Evolutionary conservation across 2,329 filamentous ascomycete genomes (phyloP).

Genomic region (Paraphaeosphaeria sporulosa): DNA sequence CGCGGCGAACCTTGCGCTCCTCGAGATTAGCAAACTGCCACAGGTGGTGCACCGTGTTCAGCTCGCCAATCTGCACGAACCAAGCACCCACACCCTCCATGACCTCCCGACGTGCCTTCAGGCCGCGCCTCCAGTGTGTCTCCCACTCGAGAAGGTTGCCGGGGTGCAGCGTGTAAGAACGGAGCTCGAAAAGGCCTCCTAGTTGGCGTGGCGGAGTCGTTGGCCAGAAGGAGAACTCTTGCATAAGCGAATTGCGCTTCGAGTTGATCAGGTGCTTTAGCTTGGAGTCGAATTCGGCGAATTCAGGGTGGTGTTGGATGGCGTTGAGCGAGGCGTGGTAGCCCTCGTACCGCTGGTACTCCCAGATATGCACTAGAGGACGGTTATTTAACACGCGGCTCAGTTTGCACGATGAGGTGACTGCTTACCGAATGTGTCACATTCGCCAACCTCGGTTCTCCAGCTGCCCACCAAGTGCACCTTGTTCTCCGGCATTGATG

Average conservation of each 20-base stretch:
- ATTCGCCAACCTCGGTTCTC: conserved; percentile 97
- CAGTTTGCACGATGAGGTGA: neutral
- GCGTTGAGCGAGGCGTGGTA: conserved; percentile 91
- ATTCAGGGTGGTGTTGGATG: conserved; percentile 84
- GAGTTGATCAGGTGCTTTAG: conserved; percentile 84
- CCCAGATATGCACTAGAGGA: conserved; percentile 92
- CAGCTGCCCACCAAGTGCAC: conserved; percentile 97
- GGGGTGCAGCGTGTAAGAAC: conserved; percentile 94
- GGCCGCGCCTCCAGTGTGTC: conserved; percentile 92
- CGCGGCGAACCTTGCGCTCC: conserved; percentile 86
- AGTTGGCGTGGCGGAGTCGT: conserved; percentile 89
- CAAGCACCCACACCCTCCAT: conserved; percentile 99
- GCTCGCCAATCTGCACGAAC: conserved; percentile 97
- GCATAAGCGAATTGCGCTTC: conserved; percentile 93
- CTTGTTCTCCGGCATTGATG: conserved; percentile 83
- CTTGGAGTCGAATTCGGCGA: conserved; percentile 81
- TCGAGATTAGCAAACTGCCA: conserved; percentile 99
- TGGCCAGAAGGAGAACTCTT: conserved; percentile 99
- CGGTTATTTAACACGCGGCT: neutral
- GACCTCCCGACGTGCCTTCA: conserved; percentile 89
- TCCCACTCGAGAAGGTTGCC: conserved; percentile 98
- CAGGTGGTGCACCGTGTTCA: conserved; percentile 97
- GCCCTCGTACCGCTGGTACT: conserved; percentile 96
- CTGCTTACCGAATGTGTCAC: conserved; percentile 87
- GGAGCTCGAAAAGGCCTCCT: conserved; percentile 92